Percentiles rank a stretch among this genome's conserved stretches.
These are phyloP conservation scores for Coemansia reversa DNA, from an alignment of 192 early-diverging fungal genomes.

Conservation along the genomic window DNA sequence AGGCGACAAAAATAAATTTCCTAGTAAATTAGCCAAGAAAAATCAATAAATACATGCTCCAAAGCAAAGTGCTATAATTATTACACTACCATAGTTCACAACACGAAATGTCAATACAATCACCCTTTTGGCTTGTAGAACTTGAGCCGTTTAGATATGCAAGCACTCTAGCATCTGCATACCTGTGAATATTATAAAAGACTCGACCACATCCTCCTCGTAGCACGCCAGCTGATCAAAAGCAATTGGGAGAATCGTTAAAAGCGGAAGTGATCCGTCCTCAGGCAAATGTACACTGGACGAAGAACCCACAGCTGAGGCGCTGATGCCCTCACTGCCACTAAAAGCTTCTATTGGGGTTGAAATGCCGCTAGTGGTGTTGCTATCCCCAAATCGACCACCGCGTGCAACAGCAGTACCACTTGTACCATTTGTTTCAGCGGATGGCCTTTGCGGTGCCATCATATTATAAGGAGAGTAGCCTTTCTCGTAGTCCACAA, in stretches of 20 bases:
- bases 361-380: conserved; percentile 18
- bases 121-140: too few species aligned
- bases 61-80: too few species aligned
- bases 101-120: too few species aligned
- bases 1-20: too few species aligned
- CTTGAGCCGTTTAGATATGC: conserved; percentile 26
- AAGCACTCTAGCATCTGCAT: conserved; percentile 53
- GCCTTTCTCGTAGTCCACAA: conserved; percentile 51
- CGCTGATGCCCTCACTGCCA: not conserved
- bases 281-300: conserved; percentile 14
- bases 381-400: conserved; percentile 2
- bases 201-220: conserved; percentile 41
- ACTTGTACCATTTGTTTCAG: not conserved
- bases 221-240: conserved; percentile 37
- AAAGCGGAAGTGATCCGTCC: conserved; percentile 39
- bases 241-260: conserved; percentile 41
- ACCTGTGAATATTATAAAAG: conserved; percentile 48
- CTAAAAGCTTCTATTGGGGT: conserved; percentile 26
- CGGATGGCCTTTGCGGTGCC: not conserved
- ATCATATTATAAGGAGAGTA: conserved; percentile 44
- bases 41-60: not conserved
- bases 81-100: too few species aligned
- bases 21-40: too few species aligned
- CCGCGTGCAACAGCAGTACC: not conserved
- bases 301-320: not conserved